Evolutionary conservation across 495 filamentous ascomycete genomes (phyloP), one percentile per base, ranked within the genome.

Genomic region (Achaetomiella virescens): DNA sequence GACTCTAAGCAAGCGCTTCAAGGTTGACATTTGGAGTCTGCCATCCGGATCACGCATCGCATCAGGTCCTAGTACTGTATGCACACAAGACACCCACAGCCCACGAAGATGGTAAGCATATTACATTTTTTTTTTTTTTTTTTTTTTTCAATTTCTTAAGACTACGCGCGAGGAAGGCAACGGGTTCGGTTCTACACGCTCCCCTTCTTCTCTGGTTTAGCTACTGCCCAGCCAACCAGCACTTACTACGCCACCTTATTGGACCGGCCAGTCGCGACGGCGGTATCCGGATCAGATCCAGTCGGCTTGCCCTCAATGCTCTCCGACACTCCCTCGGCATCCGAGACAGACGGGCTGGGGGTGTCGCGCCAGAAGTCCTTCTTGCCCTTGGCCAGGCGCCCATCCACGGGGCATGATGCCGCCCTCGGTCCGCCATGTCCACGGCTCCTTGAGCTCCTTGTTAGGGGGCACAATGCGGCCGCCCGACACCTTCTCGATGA

Each of bases 391-490:
- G 66, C 60, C n/a, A 78, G 70, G 9, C 85, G 76, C 75, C 72
- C 42, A 88, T 56, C 88, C 88, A 92, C 2, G 77, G 78, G 88
- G 88, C 10, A 89, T 68, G 47, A 90, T 67, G 8, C 86, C 86
- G 27, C 86, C 87, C 7, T 78, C 75, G 40, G 87, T 72, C 61
- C 72, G 76, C 76, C 80, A 90, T 0, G 82, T 83, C 88, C 87
- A 91, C 10, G 75, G 78, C 38, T 91, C 88, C 61, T 86, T 88
- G 54, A 85, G 74, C 14, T 84, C 74, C 70, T 89, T 84, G 65
- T 87, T 86, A 1, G 79, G 75, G 1, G 88, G 88, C 3, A 85
- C 80, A 55, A 91, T 81, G 31, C 86, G 78, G 33, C 88, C 88
- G 0, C 78, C 74, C 3, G 83, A 84, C 11, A 66, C 63, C 67